Evolutionary conservation across 805 yeast genomes (phyloP).

Genomic region (Candida taoyuanica): DNA sequence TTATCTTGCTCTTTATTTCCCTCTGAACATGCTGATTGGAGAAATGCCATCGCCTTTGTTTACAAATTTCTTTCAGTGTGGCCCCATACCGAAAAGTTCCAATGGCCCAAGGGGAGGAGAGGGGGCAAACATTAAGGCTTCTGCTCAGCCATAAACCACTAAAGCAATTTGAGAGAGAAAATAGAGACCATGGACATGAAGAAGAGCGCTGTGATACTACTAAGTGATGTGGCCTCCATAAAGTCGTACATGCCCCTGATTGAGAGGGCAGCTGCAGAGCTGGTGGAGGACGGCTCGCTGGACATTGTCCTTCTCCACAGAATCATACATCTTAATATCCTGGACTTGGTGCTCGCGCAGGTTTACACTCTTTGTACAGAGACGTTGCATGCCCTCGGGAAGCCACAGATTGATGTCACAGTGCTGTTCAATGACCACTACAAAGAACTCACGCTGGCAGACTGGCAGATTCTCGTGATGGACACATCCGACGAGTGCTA

Average conservation of each 20-base stretch:
- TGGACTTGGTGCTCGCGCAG: slow-evolving; percentile 23
- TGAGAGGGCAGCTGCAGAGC: slow-evolving; percentile 12
- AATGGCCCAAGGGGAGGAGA: too few species aligned
- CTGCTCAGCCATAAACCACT: neutral
- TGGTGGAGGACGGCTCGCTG: slow-evolving; percentile 16
- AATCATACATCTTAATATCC: slow-evolving; percentile 17
- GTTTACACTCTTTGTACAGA: slow-evolving; percentile 20
- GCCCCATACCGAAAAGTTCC: neutral
- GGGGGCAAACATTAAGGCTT: too few species aligned
- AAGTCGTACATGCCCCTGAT: slow-evolving; percentile 21
- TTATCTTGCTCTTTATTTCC: too few species aligned
- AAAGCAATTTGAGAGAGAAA: too few species aligned
- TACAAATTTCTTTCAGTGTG: slow-evolving; percentile 1
- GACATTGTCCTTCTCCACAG: slow-evolving; percentile 18
- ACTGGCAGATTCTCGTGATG: slow-evolving; percentile 19
- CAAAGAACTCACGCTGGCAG: slow-evolving; percentile 12
- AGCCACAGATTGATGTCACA: slow-evolving; percentile 10
- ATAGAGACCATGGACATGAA: too few species aligned
- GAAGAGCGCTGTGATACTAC: slow-evolving; percentile 20
- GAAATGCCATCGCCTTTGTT: slow-evolving; percentile 1
- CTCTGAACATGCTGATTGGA: too few species aligned
- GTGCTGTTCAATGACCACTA: slow-evolving; percentile 27
- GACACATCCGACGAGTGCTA: slow-evolving; percentile 16
- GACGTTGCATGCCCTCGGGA: slow-evolving; percentile 4
- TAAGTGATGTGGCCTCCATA: slow-evolving; percentile 15